These are phyloP conservation scores for Pisolithus microcarpus DNA, from an alignment of 768 basidiomycete species.

Conservation along the genomic window DNA sequence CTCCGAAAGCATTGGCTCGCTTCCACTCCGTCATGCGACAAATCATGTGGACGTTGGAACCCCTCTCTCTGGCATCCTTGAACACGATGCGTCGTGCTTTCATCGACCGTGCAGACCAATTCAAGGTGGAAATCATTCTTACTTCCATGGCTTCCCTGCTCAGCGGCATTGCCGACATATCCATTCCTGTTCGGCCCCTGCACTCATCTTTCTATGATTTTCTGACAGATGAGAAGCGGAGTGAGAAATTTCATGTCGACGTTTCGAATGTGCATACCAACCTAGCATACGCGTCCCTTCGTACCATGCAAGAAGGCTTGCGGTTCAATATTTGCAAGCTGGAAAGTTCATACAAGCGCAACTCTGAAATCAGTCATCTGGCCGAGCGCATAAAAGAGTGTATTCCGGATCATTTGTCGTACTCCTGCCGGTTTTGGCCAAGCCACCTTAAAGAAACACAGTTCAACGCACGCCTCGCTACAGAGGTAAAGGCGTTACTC, in stretches of 20 bases:
- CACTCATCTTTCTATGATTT: constrained; percentile 26
- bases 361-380: constrained; percentile 15
- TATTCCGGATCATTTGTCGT: constrained; percentile 3
- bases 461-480: neutral
- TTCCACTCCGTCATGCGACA: constrained; percentile 7
- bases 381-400: neutral
- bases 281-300: constrained; percentile 18
- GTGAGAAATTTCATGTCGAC: constrained; percentile 10
- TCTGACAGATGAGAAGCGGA: constrained; percentile 9
- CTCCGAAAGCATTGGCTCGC: neutral
- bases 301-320: constrained; percentile 23
- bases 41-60: constrained; percentile 4
- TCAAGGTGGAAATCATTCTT: constrained; percentile 2
- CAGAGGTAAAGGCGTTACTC: constrained; percentile 2
- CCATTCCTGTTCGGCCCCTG: constrained; percentile 9
- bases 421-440: constrained; percentile 9
- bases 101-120: neutral
- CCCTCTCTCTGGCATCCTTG: neutral
- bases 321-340: constrained; percentile 32
- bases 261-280: constrained; percentile 5
- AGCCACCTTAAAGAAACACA: constrained; percentile 1
- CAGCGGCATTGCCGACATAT: constrained; percentile 2
- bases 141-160: constrained; percentile 5
- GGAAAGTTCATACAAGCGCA: constrained; percentile 22
- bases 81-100: neutral